phyloP scores from a whole-genome alignment of 371 early-diverging fungal genomes.

The Mucor plumbeus region DNA sequence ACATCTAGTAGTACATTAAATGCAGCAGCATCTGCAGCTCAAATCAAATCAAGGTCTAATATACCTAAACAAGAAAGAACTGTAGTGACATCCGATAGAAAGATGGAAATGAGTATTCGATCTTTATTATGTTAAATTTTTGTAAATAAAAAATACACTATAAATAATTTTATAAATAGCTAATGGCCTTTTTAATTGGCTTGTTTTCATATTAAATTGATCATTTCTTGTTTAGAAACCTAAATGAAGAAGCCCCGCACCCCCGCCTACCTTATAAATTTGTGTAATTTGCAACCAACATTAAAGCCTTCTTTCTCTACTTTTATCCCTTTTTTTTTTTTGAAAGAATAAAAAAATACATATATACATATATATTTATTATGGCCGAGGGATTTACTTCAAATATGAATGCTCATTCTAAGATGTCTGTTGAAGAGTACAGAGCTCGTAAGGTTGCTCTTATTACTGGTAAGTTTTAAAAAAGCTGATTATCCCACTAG shows the following conservation, averaged over 20 bases:
- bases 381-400: slow-evolving; percentile 2
- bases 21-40: slow-evolving; percentile 47
- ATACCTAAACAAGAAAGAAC: slow-evolving; percentile 16
- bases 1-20: slow-evolving; percentile 50
- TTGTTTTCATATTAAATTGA: slow-evolving; percentile 2
- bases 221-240: background rate
- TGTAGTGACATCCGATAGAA: slow-evolving; percentile 24
- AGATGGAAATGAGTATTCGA: slow-evolving; percentile 42
- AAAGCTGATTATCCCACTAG: background rate
- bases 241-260: background rate
- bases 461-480: slow-evolving; percentile 57
- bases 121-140: slow-evolving; percentile 39
- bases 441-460: slow-evolving; percentile 71
- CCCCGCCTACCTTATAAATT: background rate
- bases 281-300: background rate
- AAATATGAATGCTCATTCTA: background rate
- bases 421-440: slow-evolving; percentile 58
- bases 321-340: background rate
- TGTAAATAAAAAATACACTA: background rate
- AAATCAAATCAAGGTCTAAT: slow-evolving; percentile 25
- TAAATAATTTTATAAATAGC: background rate
- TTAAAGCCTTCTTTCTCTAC: slow-evolving; percentile 7
- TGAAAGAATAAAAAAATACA: background rate
- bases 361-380: background rate
- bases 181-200: background rate